phyloP scores from a whole-genome alignment of 164 flowering plant genomes.

The Echeveria elegans region DNA sequence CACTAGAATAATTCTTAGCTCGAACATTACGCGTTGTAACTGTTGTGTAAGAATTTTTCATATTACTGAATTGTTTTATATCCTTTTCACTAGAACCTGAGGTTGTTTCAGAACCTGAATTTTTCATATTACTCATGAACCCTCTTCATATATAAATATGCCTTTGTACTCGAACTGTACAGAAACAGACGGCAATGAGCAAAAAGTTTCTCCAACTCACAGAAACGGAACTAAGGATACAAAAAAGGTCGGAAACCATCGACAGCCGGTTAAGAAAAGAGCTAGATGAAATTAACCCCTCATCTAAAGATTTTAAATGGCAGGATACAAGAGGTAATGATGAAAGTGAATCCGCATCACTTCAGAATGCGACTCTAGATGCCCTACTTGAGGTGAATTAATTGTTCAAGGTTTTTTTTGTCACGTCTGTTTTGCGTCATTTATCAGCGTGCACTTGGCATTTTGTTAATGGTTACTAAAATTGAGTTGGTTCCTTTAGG shows the following conservation, averaged over 20 bases:
- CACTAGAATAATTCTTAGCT: no score
- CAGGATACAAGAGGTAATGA: slow-evolving; percentile 31
- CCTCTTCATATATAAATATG: slow-evolving; percentile 28
- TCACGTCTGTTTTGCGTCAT: not conserved
- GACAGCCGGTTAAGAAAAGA: slow-evolving; percentile 52
- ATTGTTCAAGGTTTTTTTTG: not conserved
- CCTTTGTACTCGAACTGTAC: slow-evolving; percentile 26
- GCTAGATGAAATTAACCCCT: slow-evolving; percentile 28
- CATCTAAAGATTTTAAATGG: slow-evolving; percentile 34
- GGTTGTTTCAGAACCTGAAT: no score
- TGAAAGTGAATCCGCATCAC: slow-evolving; percentile 45
- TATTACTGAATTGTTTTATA: no score
- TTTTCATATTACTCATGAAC: slow-evolving; percentile 31
- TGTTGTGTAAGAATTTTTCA: no score
- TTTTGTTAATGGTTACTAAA: no score
- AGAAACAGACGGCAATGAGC: slow-evolving; percentile 58
- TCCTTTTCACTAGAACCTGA: no score
- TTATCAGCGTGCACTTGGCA: no score
- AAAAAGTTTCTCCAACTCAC: slow-evolving; percentile 82
- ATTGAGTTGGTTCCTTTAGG: no score
- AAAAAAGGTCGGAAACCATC: slow-evolving; percentile 41
- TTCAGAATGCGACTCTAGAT: slow-evolving; percentile 55
- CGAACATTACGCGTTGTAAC: no score
- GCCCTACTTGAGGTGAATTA: slow-evolving; percentile 72
- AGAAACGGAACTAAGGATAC: slow-evolving; percentile 66